Percentiles rank a stretch among this genome's conserved stretches.
phyloP scores from a whole-genome alignment of 331 rosid species.

The Acacia concinna region DNA sequence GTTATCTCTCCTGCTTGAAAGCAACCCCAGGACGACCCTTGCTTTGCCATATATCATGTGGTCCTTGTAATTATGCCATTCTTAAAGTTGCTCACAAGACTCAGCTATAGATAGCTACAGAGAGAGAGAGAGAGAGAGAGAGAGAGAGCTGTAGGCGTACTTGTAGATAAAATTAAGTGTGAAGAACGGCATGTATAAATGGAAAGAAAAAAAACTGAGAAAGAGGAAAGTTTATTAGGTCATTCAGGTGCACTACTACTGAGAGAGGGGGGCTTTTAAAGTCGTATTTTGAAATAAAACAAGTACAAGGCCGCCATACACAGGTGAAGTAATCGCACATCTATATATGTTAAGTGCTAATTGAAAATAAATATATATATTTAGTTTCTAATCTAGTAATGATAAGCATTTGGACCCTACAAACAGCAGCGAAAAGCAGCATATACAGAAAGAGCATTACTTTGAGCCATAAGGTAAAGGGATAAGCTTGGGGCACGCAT shows the following conservation, averaged over 20 bases:
- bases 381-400: background rate
- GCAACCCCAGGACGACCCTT: constrained; percentile 60
- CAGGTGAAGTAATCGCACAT: too few species aligned
- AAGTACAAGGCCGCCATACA: background rate
- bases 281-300: background rate
- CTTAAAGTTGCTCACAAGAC: constrained; percentile 50
- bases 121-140: background rate
- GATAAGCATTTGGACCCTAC: background rate
- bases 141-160: background rate
- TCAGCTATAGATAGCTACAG: constrained; percentile 30
- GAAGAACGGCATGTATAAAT: constrained; percentile 71
- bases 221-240: constrained; percentile 1
- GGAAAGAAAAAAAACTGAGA: constrained; percentile 50
- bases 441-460: background rate
- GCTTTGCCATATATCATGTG: constrained; percentile 53
- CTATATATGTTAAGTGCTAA: too few species aligned
- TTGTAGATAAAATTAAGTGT: constrained; percentile 28
- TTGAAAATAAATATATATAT: background rate
- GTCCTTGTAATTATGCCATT: constrained; percentile 65
- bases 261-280: constrained; percentile 32
- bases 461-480: constrained; percentile 33
- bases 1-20: constrained; percentile 58
- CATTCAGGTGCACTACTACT: background rate
- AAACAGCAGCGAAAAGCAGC: background rate
- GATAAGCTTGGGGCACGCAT: constrained; percentile 74